Conservation (phyloP, 805 yeast species). For the Candida boidinii region DNA sequence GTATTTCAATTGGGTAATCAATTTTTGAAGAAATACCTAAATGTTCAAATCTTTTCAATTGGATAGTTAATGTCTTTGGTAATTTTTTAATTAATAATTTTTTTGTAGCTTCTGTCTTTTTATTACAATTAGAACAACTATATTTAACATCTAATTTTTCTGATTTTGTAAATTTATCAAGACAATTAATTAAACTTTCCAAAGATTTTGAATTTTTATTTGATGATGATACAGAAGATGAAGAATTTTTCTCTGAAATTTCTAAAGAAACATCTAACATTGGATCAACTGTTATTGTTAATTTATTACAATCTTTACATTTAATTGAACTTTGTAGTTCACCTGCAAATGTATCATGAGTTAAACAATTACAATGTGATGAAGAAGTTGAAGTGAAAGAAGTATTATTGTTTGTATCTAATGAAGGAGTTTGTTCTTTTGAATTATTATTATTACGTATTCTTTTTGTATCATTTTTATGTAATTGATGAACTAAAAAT, state of each 20-base stretch:
- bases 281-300: conserved; percentile 75
- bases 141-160: conserved; percentile 74
- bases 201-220: conserved; percentile 14
- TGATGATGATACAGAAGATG: too few species aligned
- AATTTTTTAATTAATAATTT: conserved; percentile 58
- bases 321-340: conserved; percentile 69
- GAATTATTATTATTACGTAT: too few species aligned
- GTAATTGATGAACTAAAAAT: conserved; percentile 79
- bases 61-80: conserved; percentile 77
- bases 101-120: conserved; percentile 59
- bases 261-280: conserved; percentile 84
- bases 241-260: conserved; percentile 31
- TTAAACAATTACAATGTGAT: conserved; percentile 58
- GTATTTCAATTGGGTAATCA: conserved; percentile 66
- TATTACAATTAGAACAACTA: conserved; percentile 59
- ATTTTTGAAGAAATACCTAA: conserved; percentile 55
- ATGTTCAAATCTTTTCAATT: conserved; percentile 75
- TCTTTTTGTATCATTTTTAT: conserved; percentile 32
- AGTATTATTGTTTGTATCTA: conserved; percentile 1
- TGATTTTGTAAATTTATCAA: conserved; percentile 64
- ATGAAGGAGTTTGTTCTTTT: conserved; percentile 15
- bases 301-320: conserved; percentile 59
- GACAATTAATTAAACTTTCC: conserved; percentile 48
- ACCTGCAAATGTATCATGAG: conserved; percentile 80
- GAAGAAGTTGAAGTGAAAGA: not conserved